A percentile compares a stretch with the other conserved stretches of the same genome.
Evolutionary conservation across 768 basidiomycete genomes (phyloP).

Genomic region (Tylopilus balloui): DNA sequence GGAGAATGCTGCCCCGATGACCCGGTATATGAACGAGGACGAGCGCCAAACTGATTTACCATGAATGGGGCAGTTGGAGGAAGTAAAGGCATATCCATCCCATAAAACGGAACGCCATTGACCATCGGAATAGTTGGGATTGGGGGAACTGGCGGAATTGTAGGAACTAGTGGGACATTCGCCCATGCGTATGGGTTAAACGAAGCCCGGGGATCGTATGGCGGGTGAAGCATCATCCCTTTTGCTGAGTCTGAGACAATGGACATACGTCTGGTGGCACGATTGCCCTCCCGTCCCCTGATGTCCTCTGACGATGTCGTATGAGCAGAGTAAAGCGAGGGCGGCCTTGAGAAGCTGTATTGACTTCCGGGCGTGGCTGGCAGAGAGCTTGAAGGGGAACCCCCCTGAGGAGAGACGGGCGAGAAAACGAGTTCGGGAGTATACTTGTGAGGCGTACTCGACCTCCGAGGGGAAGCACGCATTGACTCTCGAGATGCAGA

Average conservation of each 20-base stretch:
- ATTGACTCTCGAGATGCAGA: conserved; percentile 36
- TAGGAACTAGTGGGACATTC: conserved; percentile 9
- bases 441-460: conserved; percentile 40
- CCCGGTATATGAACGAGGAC: conserved; percentile 34
- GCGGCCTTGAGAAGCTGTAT: conserved; percentile 44
- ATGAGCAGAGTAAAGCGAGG: conserved; percentile 51
- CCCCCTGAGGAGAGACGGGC: conserved; percentile 34
- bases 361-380: conserved; percentile 35
- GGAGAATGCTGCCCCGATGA: conserved; percentile 31
- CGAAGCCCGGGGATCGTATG: conserved; percentile 27
- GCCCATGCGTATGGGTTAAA: conserved; percentile 30
- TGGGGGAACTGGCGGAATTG: conserved; percentile 36
- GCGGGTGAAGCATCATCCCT: conserved; percentile 20
- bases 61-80: conserved; percentile 75
- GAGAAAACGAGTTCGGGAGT: conserved; percentile 42
- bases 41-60: conserved; percentile 52
- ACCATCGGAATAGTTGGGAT: conserved; percentile 33
- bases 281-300: conserved; percentile 38
- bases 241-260: conserved; percentile 33
- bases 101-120: conserved; percentile 40
- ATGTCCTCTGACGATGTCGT: conserved; percentile 57
- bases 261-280: conserved; percentile 40
- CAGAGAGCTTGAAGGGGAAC: conserved; percentile 51
- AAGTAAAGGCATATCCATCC: conserved; percentile 63
- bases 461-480: conserved; percentile 18